Conservation (phyloP, 208 protist species). For the Sergeia podlipaevii region DNA sequence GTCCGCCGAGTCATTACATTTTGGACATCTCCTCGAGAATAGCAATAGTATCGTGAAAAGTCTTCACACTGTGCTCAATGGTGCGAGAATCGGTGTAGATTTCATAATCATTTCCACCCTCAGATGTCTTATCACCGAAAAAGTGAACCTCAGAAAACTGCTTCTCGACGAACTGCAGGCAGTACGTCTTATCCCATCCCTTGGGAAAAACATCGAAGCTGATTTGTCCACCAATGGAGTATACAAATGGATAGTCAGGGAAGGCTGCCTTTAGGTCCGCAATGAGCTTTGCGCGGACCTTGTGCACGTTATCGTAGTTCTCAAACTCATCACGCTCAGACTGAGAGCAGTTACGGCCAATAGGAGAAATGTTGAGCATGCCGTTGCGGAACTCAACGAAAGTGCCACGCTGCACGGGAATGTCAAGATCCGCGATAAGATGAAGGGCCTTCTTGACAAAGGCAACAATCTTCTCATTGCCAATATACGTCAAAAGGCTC, state of each 20-base stretch:
- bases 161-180: constrained; percentile 94
- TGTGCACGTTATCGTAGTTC: constrained; percentile 95
- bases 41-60: constrained; percentile 94
- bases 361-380: constrained; percentile 99
- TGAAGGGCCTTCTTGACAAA: constrained; percentile 96
- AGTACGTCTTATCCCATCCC: constrained; percentile 99
- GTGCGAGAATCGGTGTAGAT: constrained; percentile 93
- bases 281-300: constrained; percentile 95
- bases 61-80: constrained; percentile 93
- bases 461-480: constrained; percentile 92
- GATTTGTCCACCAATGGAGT: constrained; percentile 99
- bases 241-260: constrained; percentile 91
- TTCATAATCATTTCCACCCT: constrained; percentile 99
- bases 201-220: constrained; percentile 99
- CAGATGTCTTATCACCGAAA: constrained; percentile 99
- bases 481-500: constrained; percentile 90
- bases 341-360: constrained; percentile 98
- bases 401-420: constrained; percentile 98
- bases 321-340: constrained; percentile 98
- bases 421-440: constrained; percentile 96
- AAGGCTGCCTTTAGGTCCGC: constrained; percentile 74
- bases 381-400: constrained; percentile 99
- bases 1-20: too few species aligned
- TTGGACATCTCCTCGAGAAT: constrained; percentile 82
- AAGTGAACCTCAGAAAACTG: constrained; percentile 98